A percentile compares a stretch with the other conserved stretches of the same genome.
Evolutionary conservation across 169 alveolate species (phyloP).

Genomic region (Babesia bigemina): DNA sequence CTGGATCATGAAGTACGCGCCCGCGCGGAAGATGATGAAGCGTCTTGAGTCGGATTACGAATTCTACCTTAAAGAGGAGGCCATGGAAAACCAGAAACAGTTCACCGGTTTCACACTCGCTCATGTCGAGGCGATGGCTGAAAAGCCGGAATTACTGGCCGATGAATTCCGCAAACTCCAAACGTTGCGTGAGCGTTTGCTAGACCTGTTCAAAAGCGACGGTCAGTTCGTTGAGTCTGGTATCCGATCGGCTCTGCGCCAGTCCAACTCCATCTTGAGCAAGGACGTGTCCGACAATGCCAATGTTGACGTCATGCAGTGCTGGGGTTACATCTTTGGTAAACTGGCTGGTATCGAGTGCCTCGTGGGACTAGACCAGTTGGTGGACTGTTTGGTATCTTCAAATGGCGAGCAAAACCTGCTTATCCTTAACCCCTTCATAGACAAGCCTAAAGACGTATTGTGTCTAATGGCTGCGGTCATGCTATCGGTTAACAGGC

Average conservation of each 20-base stretch:
- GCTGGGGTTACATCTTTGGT: slow-evolving; percentile 66
- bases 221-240: slow-evolving; percentile 62
- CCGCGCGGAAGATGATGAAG: slow-evolving; percentile 40
- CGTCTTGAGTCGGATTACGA: slow-evolving; percentile 54
- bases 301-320: slow-evolving; percentile 34
- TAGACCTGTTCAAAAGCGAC: slow-evolving; percentile 53
- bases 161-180: slow-evolving; percentile 47
- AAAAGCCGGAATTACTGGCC: slow-evolving; percentile 34
- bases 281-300: slow-evolving; percentile 2
- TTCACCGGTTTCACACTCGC: slow-evolving; percentile 28
- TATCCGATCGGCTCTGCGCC: slow-evolving; percentile 52
- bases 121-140: slow-evolving; percentile 15
- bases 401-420: slow-evolving; percentile 49
- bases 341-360: slow-evolving; percentile 62
- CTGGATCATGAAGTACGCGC: slow-evolving; percentile 68
- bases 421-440: slow-evolving; percentile 50
- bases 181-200: slow-evolving; percentile 36
- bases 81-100: slow-evolving; percentile 4
- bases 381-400: slow-evolving; percentile 68
- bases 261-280: slow-evolving; percentile 44
- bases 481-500: slow-evolving; percentile 66
- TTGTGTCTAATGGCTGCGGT: slow-evolving; percentile 59
- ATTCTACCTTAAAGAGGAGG: slow-evolving; percentile 41
- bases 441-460: slow-evolving; percentile 51
- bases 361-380: slow-evolving; percentile 45